Conservation (phyloP, 768 basidiomycete species). For the Favolaschia claudopus region DNA sequence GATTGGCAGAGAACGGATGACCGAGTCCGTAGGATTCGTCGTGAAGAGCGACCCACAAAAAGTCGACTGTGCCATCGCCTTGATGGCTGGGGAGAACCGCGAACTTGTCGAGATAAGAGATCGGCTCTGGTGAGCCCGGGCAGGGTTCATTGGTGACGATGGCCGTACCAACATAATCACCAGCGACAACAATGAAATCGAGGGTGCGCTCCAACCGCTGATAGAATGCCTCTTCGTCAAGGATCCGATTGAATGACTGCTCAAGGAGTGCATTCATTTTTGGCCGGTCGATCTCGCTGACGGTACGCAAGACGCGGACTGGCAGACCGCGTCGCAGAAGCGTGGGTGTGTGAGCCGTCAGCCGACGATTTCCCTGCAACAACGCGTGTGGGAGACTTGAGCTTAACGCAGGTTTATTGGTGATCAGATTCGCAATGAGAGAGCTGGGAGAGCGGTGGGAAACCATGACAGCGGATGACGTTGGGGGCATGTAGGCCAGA, state of each 20-base stretch:
- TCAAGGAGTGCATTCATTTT: constrained; percentile 88
- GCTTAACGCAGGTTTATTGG: constrained; percentile 95
- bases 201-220: constrained; percentile 74
- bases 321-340: constrained; percentile 89
- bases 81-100: constrained; percentile 94
- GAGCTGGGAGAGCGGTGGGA: constrained; percentile 96
- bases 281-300: constrained; percentile 71
- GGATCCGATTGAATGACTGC: constrained; percentile 78
- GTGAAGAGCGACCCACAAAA: constrained; percentile 97
- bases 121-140: constrained; percentile 49
- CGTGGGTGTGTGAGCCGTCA: constrained; percentile 92
- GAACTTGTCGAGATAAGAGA: constrained; percentile 98
- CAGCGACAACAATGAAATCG: constrained; percentile 93
- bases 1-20: constrained; percentile 91
- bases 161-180: constrained; percentile 95
- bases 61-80: constrained; percentile 98
- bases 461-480: constrained; percentile 95
- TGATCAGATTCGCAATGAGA: constrained; percentile 96
- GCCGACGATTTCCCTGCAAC: constrained; percentile 83
- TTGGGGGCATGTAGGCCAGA: constrained; percentile 89
- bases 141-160: constrained; percentile 79
- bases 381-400: constrained; percentile 95
- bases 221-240: constrained; percentile 82
- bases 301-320: constrained; percentile 79
- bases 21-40: constrained; percentile 99